Conservation (phyloP, 2,329 filamentous ascomycete species). For the Colletotrichum spinosum region DNA sequence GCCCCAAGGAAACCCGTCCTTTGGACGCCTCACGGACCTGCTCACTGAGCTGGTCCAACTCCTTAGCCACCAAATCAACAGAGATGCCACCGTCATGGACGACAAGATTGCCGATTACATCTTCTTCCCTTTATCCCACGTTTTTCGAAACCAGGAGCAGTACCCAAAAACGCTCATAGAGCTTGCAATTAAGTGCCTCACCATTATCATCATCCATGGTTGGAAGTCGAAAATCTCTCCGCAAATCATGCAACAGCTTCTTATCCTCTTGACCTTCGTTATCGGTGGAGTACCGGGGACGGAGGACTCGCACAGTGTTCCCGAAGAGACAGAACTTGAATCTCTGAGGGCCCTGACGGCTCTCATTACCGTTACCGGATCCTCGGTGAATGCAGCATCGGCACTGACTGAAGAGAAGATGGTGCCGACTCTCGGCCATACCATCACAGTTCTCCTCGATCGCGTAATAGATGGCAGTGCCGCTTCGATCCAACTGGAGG, state of each 20-base stretch:
- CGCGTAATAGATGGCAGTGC: slow-evolving; percentile 74
- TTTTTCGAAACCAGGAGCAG: slow-evolving; percentile 80
- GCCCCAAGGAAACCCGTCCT: slow-evolving; percentile 52
- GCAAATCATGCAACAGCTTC: slow-evolving; percentile 82
- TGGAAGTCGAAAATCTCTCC: slow-evolving; percentile 81
- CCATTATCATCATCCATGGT: slow-evolving; percentile 78
- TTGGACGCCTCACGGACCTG: slow-evolving; percentile 59
- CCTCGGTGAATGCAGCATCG: slow-evolving; percentile 60
- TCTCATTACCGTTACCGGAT: slow-evolving; percentile 71
- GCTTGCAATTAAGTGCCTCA: slow-evolving; percentile 79
- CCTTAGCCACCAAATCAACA: slow-evolving; percentile 57
- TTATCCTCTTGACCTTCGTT: slow-evolving; percentile 86
- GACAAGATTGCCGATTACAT: slow-evolving; percentile 91
- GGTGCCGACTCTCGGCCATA: slow-evolving; percentile 84
- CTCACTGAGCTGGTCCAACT: slow-evolving; percentile 58
- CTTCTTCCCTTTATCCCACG: slow-evolving; percentile 91
- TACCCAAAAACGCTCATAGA: slow-evolving; percentile 81
- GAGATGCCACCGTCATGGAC: slow-evolving; percentile 70
- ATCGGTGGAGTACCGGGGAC: slow-evolving; percentile 78
- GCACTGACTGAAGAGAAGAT: slow-evolving; percentile 67
- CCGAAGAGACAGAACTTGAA: slow-evolving; percentile 81
- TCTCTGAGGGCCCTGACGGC: slow-evolving; percentile 77
- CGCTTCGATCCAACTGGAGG: slow-evolving; percentile 76
- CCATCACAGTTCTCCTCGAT: slow-evolving; percentile 83
- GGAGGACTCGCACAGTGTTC: slow-evolving; percentile 55